phyloP scores from a whole-genome alignment of 192 early-diverging fungal species.

The Linderina pennispora region DNA sequence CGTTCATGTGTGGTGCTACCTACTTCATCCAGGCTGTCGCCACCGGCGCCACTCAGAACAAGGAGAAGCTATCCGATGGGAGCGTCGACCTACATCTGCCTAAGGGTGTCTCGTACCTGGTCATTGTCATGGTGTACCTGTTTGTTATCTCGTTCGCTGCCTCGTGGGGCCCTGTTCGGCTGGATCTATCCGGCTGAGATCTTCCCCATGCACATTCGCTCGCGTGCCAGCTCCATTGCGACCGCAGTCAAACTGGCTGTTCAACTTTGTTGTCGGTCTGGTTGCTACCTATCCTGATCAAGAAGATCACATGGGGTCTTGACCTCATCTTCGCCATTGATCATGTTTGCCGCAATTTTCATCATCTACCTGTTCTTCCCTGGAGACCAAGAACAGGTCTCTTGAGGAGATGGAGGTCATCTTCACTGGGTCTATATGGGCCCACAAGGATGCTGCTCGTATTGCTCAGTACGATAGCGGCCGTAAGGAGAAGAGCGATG shows the following conservation, averaged over 20 bases:
- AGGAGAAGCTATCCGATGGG: slow-evolving; percentile 13
- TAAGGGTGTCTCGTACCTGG: slow-evolving; percentile 43
- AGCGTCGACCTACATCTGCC: slow-evolving; percentile 29
- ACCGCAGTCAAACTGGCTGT: slow-evolving; percentile 91
- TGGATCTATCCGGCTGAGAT: slow-evolving; percentile 95
- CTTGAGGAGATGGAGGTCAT: slow-evolving; percentile 86
- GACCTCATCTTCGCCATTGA: slow-evolving; percentile 69
- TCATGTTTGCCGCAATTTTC: slow-evolving; percentile 53
- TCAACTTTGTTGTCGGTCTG: slow-evolving; percentile 75
- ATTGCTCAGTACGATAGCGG: slow-evolving; percentile 24
- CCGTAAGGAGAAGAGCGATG: too few relatives aligned
- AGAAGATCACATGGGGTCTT: slow-evolving; percentile 57
- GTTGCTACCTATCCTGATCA: slow-evolving; percentile 67
- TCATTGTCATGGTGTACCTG: slow-evolving; percentile 70
- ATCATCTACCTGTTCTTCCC: slow-evolving; percentile 69
- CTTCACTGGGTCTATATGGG: slow-evolving; percentile 48
- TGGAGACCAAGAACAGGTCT: slow-evolving; percentile 78
- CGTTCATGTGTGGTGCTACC: slow-evolving; percentile 34
- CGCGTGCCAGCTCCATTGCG: slow-evolving; percentile 76
- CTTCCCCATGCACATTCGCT: slow-evolving; percentile 80
- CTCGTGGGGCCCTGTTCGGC: slow-evolving; percentile 90
- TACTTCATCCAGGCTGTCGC: slow-evolving; percentile 36
- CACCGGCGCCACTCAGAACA: slow-evolving; percentile 25
- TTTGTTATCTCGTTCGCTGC: slow-evolving; percentile 80
- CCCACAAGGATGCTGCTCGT: slow-evolving; percentile 33